Evolutionary conservation across 2,329 filamentous ascomycete genomes (phyloP).

Genomic region (Arthrobotrys iridis): DNA sequence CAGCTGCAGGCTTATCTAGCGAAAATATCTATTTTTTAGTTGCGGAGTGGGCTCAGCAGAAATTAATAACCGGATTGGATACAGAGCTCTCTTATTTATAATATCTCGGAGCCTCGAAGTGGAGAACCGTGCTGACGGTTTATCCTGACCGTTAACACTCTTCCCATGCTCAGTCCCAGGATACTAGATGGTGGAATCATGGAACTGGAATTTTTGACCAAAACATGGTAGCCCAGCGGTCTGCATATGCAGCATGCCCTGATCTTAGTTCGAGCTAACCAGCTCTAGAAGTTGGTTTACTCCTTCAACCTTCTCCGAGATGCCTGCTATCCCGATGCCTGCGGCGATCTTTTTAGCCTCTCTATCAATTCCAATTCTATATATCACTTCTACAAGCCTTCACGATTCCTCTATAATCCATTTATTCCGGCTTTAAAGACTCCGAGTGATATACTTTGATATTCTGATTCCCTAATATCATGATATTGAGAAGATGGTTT

Average conservation of each 20-base stretch:
- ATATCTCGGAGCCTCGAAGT: not conserved
- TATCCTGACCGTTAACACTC: no score
- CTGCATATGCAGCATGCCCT: slow-evolving; percentile 21
- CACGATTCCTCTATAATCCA: not conserved
- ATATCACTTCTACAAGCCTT: not conserved
- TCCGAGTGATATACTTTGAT: no score
- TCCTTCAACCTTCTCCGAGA: slow-evolving; percentile 6
- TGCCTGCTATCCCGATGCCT: not conserved
- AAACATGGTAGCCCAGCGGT: slow-evolving; percentile 17
- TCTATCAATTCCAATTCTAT: not conserved
- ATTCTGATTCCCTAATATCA: no score
- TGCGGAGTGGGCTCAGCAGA: no score
- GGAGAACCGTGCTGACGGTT: not conserved
- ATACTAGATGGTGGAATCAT: slow-evolving; percentile 19
- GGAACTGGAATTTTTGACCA: slow-evolving; percentile 5
- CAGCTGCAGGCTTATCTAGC: no score
- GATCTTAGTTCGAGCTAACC: slow-evolving; percentile 15
- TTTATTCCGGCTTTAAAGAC: no score
- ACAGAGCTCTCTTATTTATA: not conserved
- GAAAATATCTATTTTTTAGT: no score
- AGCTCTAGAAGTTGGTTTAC: no score
- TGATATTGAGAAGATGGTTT: not conserved
- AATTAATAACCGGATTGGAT: no score
- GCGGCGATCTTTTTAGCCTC: slow-evolving; percentile 4
- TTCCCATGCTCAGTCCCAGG: no score